These are phyloP conservation scores for Russula foetens DNA, from an alignment of 768 basidiomycete species.

Conservation along the genomic window DNA sequence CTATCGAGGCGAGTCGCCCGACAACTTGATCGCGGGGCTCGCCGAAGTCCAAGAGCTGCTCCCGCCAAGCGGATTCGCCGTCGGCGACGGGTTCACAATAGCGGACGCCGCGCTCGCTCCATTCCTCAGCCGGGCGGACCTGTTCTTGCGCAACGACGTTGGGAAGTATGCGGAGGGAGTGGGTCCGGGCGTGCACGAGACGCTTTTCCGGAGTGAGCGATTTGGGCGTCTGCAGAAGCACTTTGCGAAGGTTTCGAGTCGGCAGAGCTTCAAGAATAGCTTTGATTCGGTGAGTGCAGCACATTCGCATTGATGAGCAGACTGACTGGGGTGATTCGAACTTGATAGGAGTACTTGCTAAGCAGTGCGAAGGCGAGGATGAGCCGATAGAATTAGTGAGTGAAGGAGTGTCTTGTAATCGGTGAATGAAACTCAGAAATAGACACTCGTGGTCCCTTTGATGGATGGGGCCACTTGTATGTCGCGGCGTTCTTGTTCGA, in stretches of 20 bases:
- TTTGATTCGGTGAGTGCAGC: conserved; percentile 38
- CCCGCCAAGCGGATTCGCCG: too few species aligned
- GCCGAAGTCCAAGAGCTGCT: conserved; percentile 42
- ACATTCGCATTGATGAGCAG: too few species aligned
- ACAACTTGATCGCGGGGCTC: conserved; percentile 33
- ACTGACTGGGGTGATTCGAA: background rate
- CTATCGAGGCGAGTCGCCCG: conserved; percentile 29
- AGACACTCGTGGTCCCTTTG: too few species aligned
- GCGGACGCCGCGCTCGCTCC: conserved; percentile 54
- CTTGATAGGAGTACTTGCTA: background rate
- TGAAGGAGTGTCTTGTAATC: too few species aligned
- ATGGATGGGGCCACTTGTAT: too few species aligned
- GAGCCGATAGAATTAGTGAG: too few species aligned
- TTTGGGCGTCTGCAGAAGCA: conserved; percentile 44
- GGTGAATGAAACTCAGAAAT: too few species aligned
- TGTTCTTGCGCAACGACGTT: conserved; percentile 38
- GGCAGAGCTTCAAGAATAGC: too few species aligned
- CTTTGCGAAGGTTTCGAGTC: conserved; percentile 34
- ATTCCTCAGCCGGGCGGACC: conserved; percentile 44
- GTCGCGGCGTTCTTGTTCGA: too few species aligned
- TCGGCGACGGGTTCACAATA: conserved; percentile 42
- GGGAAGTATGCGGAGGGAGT: conserved; percentile 34
- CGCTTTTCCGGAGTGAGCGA: conserved; percentile 29
- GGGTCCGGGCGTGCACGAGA: conserved; percentile 37
- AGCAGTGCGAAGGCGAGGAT: too few species aligned